Conservation (phyloP, 1,284 basidiomycete genomes). For the Garcileccinum viscosum region DNA sequence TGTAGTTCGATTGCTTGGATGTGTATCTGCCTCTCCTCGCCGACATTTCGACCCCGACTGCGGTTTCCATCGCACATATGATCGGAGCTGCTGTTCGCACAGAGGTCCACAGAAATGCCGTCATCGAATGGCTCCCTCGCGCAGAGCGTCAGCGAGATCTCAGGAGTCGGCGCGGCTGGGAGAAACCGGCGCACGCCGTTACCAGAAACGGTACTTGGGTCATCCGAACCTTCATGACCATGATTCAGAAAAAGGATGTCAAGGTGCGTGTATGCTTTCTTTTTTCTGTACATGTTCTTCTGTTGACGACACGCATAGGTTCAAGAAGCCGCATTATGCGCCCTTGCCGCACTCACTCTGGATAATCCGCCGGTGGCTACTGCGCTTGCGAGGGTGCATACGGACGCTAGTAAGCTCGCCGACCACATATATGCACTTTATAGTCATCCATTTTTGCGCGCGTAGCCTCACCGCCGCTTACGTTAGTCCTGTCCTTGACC, state of each 20-base stretch:
- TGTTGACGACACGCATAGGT: constrained; percentile 45
- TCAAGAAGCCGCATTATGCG: constrained; percentile 74
- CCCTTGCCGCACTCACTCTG: constrained; percentile 72
- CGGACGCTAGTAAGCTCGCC: constrained; percentile 46
- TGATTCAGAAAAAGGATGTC: constrained; percentile 56
- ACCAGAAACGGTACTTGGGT: constrained; percentile 65
- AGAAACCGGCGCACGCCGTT: constrained; percentile 50
- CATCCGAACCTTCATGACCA: constrained; percentile 51
- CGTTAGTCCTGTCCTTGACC: constrained; percentile 51
- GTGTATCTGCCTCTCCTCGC: constrained; percentile 68
- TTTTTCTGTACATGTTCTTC: neutral
- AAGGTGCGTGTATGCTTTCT: constrained; percentile 49
- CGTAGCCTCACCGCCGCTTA: constrained; percentile 44
- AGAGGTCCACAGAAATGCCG: constrained; percentile 58
- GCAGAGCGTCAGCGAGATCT: constrained; percentile 58
- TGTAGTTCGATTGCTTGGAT: constrained; percentile 64
- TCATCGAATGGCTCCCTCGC: constrained; percentile 70
- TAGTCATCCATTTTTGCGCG: constrained; percentile 1
- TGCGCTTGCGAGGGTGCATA: constrained; percentile 48
- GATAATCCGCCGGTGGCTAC: constrained; percentile 64
- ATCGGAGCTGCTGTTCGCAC: constrained; percentile 58
- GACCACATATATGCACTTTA: constrained; percentile 5
- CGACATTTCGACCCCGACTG: constrained; percentile 46
- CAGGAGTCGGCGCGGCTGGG: constrained; percentile 74
- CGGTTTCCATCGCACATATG: constrained; percentile 61